phyloP scores from a whole-genome alignment of 345 rosid species.

The Salix exigua region DNA sequence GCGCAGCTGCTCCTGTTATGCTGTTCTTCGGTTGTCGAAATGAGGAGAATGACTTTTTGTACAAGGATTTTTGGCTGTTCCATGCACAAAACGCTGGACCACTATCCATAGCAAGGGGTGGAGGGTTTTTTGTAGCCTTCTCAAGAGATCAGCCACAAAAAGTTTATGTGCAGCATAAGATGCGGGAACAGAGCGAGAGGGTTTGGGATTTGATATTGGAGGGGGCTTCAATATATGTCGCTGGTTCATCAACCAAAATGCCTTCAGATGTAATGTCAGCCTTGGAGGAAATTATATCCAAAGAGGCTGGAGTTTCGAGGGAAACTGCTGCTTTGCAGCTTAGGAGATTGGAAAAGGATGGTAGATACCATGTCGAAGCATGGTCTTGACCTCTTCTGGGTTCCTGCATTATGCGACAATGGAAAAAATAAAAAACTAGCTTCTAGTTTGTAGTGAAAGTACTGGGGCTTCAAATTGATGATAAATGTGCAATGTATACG shows the following conservation, averaged over 20 bases:
- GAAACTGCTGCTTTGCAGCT: slow-evolving; percentile 57
- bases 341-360: slow-evolving; percentile 65
- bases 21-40: slow-evolving; percentile 92
- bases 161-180: slow-evolving; percentile 84
- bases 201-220: slow-evolving; percentile 57
- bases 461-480: neutral
- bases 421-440: no score
- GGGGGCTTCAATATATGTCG: slow-evolving; percentile 74
- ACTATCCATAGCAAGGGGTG: slow-evolving; percentile 70
- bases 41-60: slow-evolving; percentile 66
- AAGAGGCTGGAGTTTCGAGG: slow-evolving; percentile 58
- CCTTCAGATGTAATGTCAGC: slow-evolving; percentile 71
- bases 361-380: slow-evolving; percentile 89
- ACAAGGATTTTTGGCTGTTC: slow-evolving; percentile 70
- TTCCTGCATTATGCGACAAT: neutral
- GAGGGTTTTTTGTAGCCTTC: slow-evolving; percentile 80
- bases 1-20: slow-evolving; percentile 54
- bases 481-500: neutral
- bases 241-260: slow-evolving; percentile 94
- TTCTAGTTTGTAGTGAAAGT: neutral
- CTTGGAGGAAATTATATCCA: slow-evolving; percentile 62
- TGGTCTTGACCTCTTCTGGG: slow-evolving; percentile 60
- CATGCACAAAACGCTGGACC: slow-evolving; percentile 50
- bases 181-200: slow-evolving; percentile 53
- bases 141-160: slow-evolving; percentile 91